Evolutionary conservation across 2,329 filamentous ascomycete species (phyloP).

Genomic region (Rosellinia necatrix): DNA sequence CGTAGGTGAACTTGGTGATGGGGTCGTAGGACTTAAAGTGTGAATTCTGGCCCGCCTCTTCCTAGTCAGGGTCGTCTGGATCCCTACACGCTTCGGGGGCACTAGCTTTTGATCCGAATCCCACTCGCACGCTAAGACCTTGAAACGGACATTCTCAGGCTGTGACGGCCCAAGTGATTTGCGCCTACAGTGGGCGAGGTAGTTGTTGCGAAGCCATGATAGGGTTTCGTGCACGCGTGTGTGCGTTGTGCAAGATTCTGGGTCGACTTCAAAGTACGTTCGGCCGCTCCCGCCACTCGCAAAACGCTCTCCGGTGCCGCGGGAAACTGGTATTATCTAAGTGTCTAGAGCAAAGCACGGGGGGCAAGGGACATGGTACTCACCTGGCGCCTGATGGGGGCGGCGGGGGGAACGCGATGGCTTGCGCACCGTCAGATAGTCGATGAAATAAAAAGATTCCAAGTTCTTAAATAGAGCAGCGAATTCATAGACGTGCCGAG

Average conservation of each 20-base stretch:
- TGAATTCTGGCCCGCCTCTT: constrained; percentile 24
- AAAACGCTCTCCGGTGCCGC: constrained; percentile 33
- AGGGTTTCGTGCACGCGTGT: constrained; percentile 44
- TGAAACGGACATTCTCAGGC: constrained; percentile 47
- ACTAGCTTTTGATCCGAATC: constrained; percentile 28
- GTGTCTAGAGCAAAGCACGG: not conserved
- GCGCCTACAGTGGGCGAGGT: constrained; percentile 44
- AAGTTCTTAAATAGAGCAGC: constrained; percentile 48
- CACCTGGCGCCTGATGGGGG: constrained; percentile 23
- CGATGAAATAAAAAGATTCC: constrained; percentile 51
- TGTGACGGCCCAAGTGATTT: constrained; percentile 39
- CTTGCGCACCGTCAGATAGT: constrained; percentile 46
- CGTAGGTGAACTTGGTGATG: constrained; percentile 8
- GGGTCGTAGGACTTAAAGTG: not conserved
- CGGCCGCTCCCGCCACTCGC: constrained; percentile 34
- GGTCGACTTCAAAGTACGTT: constrained; percentile 43
- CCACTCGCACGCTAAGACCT: constrained; percentile 50
- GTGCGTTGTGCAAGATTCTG: constrained; percentile 43
- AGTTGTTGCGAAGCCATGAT: constrained; percentile 46
- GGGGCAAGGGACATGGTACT: constrained; percentile 2
- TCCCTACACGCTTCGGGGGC: constrained; percentile 20
- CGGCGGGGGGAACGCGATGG: constrained; percentile 26
- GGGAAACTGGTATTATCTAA: constrained; percentile 19
- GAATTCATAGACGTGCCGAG: constrained; percentile 51
- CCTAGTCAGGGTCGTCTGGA: constrained; percentile 3